These are phyloP conservation scores for Voacanga thouarsii DNA, from an alignment of 257 asterid species.

Conservation along the genomic window DNA sequence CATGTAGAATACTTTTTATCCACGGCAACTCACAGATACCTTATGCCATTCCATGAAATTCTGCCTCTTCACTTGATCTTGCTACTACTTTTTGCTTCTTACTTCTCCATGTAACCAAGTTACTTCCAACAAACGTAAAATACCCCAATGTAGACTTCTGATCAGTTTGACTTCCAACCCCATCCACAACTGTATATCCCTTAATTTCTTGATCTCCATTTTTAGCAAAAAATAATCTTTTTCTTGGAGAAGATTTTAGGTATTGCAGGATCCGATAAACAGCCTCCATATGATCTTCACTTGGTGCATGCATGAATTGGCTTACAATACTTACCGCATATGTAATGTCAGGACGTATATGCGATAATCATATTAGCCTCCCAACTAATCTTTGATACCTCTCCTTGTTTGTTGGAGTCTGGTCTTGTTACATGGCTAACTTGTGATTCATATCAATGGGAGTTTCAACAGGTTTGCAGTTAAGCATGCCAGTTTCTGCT, in stretches of 20 bases:
- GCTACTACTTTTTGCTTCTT: too few species aligned
- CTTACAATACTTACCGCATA: too few species aligned
- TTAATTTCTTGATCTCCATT: too few species aligned
- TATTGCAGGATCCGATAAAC: background rate
- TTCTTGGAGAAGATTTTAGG: background rate
- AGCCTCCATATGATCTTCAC: background rate
- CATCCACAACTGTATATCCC: background rate
- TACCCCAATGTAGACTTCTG: background rate
- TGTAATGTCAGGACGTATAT: too few species aligned
- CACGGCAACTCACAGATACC: constrained; percentile 4
- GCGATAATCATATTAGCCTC: background rate
- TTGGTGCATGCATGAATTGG: too few species aligned
- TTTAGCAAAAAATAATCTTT: too few species aligned
- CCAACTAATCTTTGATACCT: background rate
- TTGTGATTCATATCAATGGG: background rate
- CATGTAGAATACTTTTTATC: constrained; percentile 7
- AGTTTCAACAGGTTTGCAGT: background rate
- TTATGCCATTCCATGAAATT: too few species aligned
- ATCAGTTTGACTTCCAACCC: background rate
- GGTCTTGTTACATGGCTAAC: background rate
- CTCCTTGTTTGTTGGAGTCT: background rate
- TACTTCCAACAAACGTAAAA: too few species aligned
- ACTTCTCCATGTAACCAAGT: too few species aligned
- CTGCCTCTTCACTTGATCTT: too few species aligned
- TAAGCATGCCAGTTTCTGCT: too few species aligned